Evolutionary conservation across 495 filamentous ascomycete species (phyloP), one percentile per base, ranked within the genome.

Genomic region (Parathielavia hyrcaniae): DNA sequence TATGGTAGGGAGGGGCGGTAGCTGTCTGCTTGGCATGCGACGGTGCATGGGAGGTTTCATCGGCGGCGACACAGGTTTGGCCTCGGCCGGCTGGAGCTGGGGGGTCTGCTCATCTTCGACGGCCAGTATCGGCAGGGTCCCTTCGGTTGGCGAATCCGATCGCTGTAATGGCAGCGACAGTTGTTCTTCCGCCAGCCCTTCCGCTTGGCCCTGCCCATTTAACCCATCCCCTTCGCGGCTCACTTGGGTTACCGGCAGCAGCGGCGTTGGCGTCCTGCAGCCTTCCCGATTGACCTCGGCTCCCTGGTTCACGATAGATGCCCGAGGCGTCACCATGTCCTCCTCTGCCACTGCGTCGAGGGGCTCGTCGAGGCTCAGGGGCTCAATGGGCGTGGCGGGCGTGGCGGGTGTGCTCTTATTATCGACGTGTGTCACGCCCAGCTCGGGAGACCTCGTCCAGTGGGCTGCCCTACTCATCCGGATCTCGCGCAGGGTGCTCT

Each of bases 401-500:
- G 69, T 69, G 50, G 63, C 50, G 63, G 49, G 41, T n/a, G 51
- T 35, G 54, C 55, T 57, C 48, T 54, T 54, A 10, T 49, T 53
- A 30, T 56, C 57, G 23, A 60, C 53, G 38, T 55, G 57, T 39
- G 55, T 57, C 36, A 58, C 64, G 11, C 48, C 58, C 41, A 63
- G 16, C 35, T 59, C 63, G 20, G 49, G 56, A n/a, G 55, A 52
- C 40, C 50, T 55, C 23, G 54, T 57, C 54, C 49, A 64, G 9
- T 59, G 59, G 16, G 53, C 43, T 26, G 70, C 64, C 47, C 72
- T 60, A 58, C 69, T 71, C 62, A 67, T 62, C 17, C 67, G 66
- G 7, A 78, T 71, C 52, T 77, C 73, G 26, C 67, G 63, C 41
- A 76, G 67, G 13, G 71, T 76, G 58, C 68, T 71, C 57, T 70